These are phyloP conservation scores for Erigeron philadelphicus DNA, from an alignment of 140 eudicot genomes.

Conservation along the genomic window DNA sequence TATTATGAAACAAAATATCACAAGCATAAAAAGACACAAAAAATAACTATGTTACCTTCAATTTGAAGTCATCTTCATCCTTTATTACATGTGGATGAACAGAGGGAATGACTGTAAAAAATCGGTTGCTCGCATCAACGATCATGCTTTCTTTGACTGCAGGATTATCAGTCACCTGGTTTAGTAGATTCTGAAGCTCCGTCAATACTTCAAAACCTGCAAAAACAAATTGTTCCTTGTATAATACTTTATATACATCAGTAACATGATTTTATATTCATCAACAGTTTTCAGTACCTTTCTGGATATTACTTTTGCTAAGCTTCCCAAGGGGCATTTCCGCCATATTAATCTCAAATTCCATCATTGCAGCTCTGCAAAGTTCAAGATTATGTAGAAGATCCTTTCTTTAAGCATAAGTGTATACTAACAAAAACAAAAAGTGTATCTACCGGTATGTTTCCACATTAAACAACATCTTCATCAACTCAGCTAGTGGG, in stretches of 20 bases:
- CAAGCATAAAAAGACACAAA: neutral
- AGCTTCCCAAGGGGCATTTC: slow-evolving; percentile 99
- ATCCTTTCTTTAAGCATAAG: slow-evolving; percentile 9
- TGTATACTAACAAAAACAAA: slow-evolving; percentile 6
- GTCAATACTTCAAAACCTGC: slow-evolving; percentile 95
- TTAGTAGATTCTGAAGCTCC: slow-evolving; percentile 72
- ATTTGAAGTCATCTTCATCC: slow-evolving; percentile 83
- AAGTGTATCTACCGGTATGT: slow-evolving; percentile 59
- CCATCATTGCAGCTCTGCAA: slow-evolving; percentile 98
- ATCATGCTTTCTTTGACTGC: slow-evolving; percentile 56
- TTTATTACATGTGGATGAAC: slow-evolving; percentile 87
- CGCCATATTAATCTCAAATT: slow-evolving; percentile 84
- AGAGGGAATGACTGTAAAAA: slow-evolving; percentile 92
- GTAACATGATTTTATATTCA: neutral
- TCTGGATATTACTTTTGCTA: slow-evolving; percentile 85
- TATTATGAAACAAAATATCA: neutral
- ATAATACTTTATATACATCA: neutral
- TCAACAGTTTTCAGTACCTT: slow-evolving; percentile 45
- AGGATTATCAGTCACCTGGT: slow-evolving; percentile 38
- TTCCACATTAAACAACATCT: slow-evolving; percentile 92
- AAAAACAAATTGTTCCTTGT: neutral
- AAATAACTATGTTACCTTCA: slow-evolving; percentile 48
- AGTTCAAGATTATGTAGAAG: neutral
- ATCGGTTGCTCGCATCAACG: slow-evolving; percentile 93
- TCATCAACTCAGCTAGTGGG: slow-evolving; percentile 70